phyloP scores from a whole-genome alignment of 768 basidiomycete species.

The Pleurotus tuber-regium region DNA sequence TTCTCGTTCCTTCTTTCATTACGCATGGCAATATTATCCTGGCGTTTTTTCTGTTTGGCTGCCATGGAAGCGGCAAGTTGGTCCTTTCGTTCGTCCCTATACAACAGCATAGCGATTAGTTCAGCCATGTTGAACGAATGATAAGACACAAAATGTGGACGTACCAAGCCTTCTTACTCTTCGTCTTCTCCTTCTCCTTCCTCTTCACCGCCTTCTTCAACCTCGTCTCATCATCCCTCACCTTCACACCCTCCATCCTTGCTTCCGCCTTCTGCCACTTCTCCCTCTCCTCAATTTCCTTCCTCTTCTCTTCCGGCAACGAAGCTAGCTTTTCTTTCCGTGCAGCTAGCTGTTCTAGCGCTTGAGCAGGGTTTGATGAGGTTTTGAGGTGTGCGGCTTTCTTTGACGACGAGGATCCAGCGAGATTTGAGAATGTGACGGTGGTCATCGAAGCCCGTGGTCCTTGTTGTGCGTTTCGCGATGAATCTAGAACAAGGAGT shows the following conservation, averaged over 20 bases:
- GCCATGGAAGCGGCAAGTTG: constrained; percentile 72
- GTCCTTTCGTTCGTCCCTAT: constrained; percentile 86
- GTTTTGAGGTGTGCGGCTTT: constrained; percentile 58
- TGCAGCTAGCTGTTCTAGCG: constrained; percentile 74
- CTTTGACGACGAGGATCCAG: constrained; percentile 51
- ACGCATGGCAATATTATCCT: constrained; percentile 87
- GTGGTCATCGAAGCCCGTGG: constrained; percentile 48
- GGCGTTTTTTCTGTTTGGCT: constrained; percentile 85
- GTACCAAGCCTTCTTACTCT: constrained; percentile 84
- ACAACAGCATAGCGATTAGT: constrained; percentile 3
- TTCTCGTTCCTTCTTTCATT: constrained; percentile 77
- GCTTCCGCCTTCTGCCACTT: constrained; percentile 91
- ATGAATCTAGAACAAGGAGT: constrained; percentile 63
- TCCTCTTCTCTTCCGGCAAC: constrained; percentile 82
- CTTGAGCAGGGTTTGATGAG: constrained; percentile 80
- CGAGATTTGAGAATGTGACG: constrained; percentile 66
- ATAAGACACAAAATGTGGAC: constrained; percentile 23
- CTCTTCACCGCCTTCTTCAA: constrained; percentile 93
- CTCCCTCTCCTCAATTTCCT: constrained; percentile 75
- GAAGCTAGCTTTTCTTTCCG: constrained; percentile 75
- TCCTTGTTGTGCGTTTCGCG: constrained; percentile 26
- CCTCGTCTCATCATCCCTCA: constrained; percentile 79
- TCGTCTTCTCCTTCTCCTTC: constrained; percentile 86
- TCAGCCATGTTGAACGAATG: constrained; percentile 7
- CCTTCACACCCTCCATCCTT: constrained; percentile 86